These are phyloP conservation scores for Ustilago nuda DNA, from an alignment of 1,284 basidiomycete species.

Conservation along the genomic window DNA sequence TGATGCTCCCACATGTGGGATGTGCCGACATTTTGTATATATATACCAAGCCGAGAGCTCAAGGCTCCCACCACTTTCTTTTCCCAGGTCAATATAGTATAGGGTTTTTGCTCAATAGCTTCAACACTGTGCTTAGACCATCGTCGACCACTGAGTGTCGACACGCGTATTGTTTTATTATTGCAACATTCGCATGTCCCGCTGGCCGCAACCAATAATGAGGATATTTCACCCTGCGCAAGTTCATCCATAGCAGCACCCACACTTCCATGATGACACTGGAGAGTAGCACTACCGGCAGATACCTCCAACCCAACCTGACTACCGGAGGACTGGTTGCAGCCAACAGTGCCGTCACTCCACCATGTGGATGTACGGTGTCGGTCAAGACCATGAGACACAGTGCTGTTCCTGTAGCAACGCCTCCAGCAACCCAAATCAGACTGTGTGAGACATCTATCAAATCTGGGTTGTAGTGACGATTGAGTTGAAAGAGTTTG, in stretches of 20 bases:
- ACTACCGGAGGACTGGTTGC: conserved; percentile 47
- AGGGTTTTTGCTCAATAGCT: too few species aligned
- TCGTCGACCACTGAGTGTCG: too few species aligned
- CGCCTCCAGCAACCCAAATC: conserved; percentile 52
- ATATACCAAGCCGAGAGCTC: too few species aligned
- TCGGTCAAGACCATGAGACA: conserved; percentile 49
- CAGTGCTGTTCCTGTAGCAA: conserved; percentile 45
- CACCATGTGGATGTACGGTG: conserved; percentile 55
- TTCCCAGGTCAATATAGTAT: too few species aligned
- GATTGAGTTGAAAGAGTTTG: conserved; percentile 52
- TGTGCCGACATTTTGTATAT: too few species aligned
- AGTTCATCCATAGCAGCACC: conserved; percentile 56
- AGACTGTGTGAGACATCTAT: conserved; percentile 43
- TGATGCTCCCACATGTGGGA: too few species aligned
- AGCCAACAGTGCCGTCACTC: conserved; percentile 49
- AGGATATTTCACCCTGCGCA: conserved; percentile 37
- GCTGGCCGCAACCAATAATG: conserved; percentile 40
- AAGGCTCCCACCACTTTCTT: too few species aligned
- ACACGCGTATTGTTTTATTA: too few species aligned
- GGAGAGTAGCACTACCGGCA: conserved; percentile 45
- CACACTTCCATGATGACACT: conserved; percentile 51
- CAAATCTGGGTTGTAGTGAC: conserved; percentile 41
- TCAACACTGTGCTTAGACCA: too few species aligned
- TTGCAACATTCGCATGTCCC: conserved; percentile 5
- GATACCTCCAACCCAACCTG: conserved; percentile 47